Base-by-base conservation (phyloP, 139 green algal genomes). In the Trebouxia sp. region DNA sequence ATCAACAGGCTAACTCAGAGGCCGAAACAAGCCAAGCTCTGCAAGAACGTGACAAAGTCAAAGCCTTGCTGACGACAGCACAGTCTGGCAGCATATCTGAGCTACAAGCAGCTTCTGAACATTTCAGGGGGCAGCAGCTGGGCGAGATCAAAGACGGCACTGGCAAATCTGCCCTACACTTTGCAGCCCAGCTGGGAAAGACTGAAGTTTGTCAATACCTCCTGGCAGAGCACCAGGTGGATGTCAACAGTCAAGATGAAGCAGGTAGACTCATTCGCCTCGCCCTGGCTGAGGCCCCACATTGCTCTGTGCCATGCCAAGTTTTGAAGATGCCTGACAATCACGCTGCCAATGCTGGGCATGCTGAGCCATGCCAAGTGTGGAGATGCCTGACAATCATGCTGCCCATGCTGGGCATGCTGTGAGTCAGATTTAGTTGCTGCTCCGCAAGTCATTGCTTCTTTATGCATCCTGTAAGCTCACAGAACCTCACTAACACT, bases 181-280 rank as follows among this genome's bases (percentile, higher is more conserved):
- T 79, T 66, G 47, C 72, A 45, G 72, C 72, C 28, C 72, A 79
- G 47, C 72, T 79, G 45, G 72, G 72, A 28, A 45, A 79, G 3
- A 47, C 30, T 43, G 45, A 79, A 15, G 42, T 45, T 14, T 79
- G 72, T 47, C 43, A 62, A 20, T 55, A 66, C 15, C 72, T 79
- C 6, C 43, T 79, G 45, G 43, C 45, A 42, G 72, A 79, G 37
- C 43, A 65, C 6, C 43, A 62, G 30, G n/a, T 79, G 20, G 14
- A 62, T 79, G 26, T 41, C 10, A 66, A 79, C 45, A 7, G 6
- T 47, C 72, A 79, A 17, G 72, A 79, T 66, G 45, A 65, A 26
- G 47, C 43, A 45, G 72, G 72, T 79, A 30, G 0, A 26, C 1
- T 75, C 32, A 32, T 37, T 69, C 30, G 24, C n/a, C n/a, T 32